Evolutionary conservation across 306 rosid genomes (phyloP), one percentile per base, ranked within the genome.

Genomic region (Astragalus membranaceus): DNA sequence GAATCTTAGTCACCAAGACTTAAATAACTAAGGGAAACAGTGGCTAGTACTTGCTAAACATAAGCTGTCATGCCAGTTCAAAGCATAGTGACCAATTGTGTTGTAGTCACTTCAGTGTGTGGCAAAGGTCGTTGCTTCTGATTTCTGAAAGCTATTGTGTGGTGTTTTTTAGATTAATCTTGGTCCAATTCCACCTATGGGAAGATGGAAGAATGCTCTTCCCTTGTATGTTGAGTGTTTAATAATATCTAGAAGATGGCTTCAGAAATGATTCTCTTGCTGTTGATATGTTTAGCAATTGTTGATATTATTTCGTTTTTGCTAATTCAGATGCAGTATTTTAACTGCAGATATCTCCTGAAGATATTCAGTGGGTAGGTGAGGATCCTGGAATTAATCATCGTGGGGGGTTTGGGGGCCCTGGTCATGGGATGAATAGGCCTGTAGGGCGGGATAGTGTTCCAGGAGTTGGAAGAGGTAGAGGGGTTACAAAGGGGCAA

Each of bases 381-480:
- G 96, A 87, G 70, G 96, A 90, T 79, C 95, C 96, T 58, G 96
- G 93, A 69, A 85, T 88, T 78, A 83, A 87, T 60, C 90, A 72
- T 64, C 89, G 88, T 53, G 91, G 89, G 53, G 84, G 85, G 76
- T 79, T 82, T 39, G 82, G 79, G 51, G 90, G 88, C 61, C 70
- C 91, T 54, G 87, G 90, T 78, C 96, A 55, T 84, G 98, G 86
- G 59, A 74, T 87, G 83, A 86, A 90, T 68, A 86, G 90, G 79
- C 65, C 88, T 43, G 64, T 63, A 5, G 93, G 92, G 57, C 96
- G 87, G 54, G 88, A 85, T 51, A 59, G 73, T 80, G 73, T 39
- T 67, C 82, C 91, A 0, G 88, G 83, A 78, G 78, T 81, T 16
- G 98, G 96, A 79, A 88, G 98, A 84, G 96, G 96, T 74, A 85